Conservation (phyloP, 2,329 filamentous ascomycete species). For the Grosmannia huntii region DNA sequence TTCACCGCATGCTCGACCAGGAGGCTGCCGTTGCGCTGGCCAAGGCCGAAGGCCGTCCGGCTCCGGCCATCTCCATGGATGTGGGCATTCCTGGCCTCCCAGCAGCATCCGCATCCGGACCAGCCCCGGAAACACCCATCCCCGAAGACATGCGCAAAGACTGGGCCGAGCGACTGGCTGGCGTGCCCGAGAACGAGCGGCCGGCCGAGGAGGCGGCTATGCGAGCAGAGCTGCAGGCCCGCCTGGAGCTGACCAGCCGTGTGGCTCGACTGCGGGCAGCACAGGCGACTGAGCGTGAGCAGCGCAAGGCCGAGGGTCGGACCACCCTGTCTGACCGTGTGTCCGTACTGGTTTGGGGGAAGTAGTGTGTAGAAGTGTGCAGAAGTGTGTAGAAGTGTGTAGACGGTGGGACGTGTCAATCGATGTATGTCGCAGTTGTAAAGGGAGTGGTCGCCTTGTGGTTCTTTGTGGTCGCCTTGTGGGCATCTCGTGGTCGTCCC, state of each 20-base stretch:
- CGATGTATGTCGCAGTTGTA: too few relatives aligned
- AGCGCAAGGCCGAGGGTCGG: constrained; percentile 44
- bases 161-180: constrained; percentile 43
- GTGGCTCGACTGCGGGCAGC: constrained; percentile 43
- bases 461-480: too few relatives aligned
- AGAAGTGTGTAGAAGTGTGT: too few relatives aligned
- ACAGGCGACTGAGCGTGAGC: constrained; percentile 38
- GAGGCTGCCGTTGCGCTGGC: constrained; percentile 63
- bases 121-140: constrained; percentile 12
- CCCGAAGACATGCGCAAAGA: constrained; percentile 35
- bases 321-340: constrained; percentile 30
- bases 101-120: constrained; percentile 30
- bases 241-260: constrained; percentile 43
- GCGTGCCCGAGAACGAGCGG: constrained; percentile 44
- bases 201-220: constrained; percentile 51
- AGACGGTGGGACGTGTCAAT: too few relatives aligned
- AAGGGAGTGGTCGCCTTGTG: too few relatives aligned
- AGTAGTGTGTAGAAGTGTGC: too few relatives aligned
- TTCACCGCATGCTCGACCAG: constrained; percentile 73
- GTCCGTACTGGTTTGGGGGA: constrained; percentile 18
- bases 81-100: constrained; percentile 19
- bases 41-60: constrained; percentile 43
- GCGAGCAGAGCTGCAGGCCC: constrained; percentile 47
- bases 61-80: constrained; percentile 36
- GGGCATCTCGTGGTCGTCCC: too few relatives aligned